Evolutionary conservation across 2,329 filamentous ascomycete genomes (phyloP).

Genomic region (Onygenales sp.): DNA sequence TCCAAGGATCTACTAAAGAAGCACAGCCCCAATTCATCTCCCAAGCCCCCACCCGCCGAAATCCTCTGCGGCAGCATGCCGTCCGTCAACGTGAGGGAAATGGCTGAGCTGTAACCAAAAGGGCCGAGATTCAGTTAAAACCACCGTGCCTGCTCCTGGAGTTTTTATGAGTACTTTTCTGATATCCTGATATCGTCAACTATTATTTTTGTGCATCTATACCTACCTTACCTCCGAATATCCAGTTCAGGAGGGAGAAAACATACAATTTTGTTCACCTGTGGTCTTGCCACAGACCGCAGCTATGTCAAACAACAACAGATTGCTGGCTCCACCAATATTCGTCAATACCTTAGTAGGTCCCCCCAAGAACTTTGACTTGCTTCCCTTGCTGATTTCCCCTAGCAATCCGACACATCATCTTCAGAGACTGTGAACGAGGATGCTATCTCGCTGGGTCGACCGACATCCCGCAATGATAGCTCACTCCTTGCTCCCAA

Average conservation of each 20-base stretch:
- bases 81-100: no score
- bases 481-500: slow-evolving; percentile 10
- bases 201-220: neutral
- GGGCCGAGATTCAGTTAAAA: neutral
- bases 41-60: neutral
- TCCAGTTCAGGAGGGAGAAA: neutral
- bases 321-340: slow-evolving; percentile 11
- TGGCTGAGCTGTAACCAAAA: no score
- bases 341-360: slow-evolving; percentile 12
- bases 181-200: neutral
- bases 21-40: neutral
- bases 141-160: neutral
- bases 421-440: slow-evolving; percentile 5
- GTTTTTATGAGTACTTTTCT: neutral
- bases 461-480: slow-evolving; percentile 9
- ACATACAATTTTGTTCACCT: neutral
- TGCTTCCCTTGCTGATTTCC: neutral
- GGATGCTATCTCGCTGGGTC: slow-evolving; percentile 6
- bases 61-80: neutral
- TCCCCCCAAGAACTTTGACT: neutral
- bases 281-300: neutral
- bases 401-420: slow-evolving; percentile 4
- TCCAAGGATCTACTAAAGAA: neutral
- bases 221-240: neutral
- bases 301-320: slow-evolving; percentile 11